phyloP scores from a whole-genome alignment of 2,329 filamentous ascomycete species.

The Whalleya microplaca region DNA sequence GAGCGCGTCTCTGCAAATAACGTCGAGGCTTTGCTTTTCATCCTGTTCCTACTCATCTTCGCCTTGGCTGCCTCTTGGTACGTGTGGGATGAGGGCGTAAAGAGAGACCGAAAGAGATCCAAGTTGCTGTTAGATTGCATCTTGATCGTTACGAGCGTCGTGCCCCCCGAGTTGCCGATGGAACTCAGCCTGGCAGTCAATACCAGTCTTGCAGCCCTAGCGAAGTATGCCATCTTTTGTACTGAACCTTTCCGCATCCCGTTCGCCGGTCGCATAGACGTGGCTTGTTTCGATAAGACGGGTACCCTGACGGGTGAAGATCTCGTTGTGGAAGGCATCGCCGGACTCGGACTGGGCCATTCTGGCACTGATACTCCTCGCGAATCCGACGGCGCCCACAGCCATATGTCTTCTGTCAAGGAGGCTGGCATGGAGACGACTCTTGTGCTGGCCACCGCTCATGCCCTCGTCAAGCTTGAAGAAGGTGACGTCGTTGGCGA shows the following conservation, averaged over 20 bases:
- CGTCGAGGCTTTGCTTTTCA: conserved; percentile 93
- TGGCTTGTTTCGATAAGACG: conserved; percentile 98
- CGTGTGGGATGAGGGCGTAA: conserved; percentile 96
- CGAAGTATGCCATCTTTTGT: conserved; percentile 96
- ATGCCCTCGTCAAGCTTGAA: conserved; percentile 93
- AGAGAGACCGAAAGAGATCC: conserved; percentile 91
- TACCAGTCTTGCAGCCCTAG: conserved; percentile 91
- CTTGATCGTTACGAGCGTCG: conserved; percentile 96
- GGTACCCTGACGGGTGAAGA: conserved; percentile 96
- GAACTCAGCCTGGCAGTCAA: conserved; percentile 97
- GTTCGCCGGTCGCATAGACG: conserved; percentile 90
- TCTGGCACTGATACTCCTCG: conserved; percentile 64
- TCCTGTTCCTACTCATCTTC: conserved; percentile 93
- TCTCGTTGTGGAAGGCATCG: conserved; percentile 94
- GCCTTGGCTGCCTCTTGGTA: conserved; percentile 98
- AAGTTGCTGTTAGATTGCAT: conserved; percentile 97
- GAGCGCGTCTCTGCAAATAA: conserved; percentile 99
- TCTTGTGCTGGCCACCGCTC: conserved; percentile 89
- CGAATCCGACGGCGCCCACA: conserved; percentile 82
- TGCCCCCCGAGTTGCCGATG: conserved; percentile 98
- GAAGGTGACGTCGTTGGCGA: conserved; percentile 97
- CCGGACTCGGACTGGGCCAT: conserved; percentile 78
- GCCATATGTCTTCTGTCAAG: conserved; percentile 71
- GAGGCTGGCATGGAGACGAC: conserved; percentile 80
- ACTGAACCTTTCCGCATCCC: conserved; percentile 99